Evolutionary conservation across 2,329 filamentous ascomycete genomes (phyloP).

Genomic region (Stagonosporopsis cucurbitacearum): DNA sequence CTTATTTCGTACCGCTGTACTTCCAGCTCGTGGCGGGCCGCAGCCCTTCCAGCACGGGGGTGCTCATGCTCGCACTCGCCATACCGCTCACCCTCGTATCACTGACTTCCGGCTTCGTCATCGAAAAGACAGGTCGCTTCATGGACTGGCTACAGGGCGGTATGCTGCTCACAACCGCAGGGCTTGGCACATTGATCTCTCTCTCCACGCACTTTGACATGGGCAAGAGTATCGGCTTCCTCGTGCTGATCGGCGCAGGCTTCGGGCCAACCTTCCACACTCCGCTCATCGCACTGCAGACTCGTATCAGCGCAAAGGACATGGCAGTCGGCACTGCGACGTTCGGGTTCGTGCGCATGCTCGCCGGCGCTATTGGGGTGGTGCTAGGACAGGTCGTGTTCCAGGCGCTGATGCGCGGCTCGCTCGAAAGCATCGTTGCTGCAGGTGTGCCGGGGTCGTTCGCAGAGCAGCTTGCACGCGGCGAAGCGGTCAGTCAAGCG

Average conservation of each 20-base stretch:
- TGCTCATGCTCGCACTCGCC: constrained; percentile 67
- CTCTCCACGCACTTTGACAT: constrained; percentile 24
- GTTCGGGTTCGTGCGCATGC: constrained; percentile 55
- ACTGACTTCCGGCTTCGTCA: constrained; percentile 55
- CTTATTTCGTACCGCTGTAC: constrained; percentile 77
- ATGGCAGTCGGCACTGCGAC: constrained; percentile 60
- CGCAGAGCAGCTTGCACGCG: constrained; percentile 33
- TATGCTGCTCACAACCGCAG: constrained; percentile 41
- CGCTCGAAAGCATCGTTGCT: constrained; percentile 31
- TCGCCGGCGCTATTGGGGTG: constrained; percentile 56
- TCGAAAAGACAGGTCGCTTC: constrained; percentile 54
- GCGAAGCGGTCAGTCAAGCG: constrained; percentile 45
- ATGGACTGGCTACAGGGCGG: constrained; percentile 45
- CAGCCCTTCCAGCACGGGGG: constrained; percentile 62
- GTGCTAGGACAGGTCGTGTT: constrained; percentile 61
- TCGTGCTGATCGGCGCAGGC: constrained; percentile 60
- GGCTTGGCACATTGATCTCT: constrained; percentile 43
- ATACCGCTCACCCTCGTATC: constrained; percentile 54
- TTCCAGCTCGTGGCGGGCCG: constrained; percentile 72
- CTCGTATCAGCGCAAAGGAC: constrained; percentile 60
- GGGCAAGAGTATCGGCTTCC: constrained; percentile 53
- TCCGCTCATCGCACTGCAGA: constrained; percentile 63
- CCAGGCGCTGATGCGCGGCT: constrained; percentile 63
- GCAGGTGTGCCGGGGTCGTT: constrained; percentile 30
- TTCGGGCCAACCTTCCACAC: constrained; percentile 63